Percentiles rank a stretch among this genome's conserved stretches.
Evolutionary conservation across 164 flowering plant genomes (phyloP).

Genomic region (Protea cynaroides): DNA sequence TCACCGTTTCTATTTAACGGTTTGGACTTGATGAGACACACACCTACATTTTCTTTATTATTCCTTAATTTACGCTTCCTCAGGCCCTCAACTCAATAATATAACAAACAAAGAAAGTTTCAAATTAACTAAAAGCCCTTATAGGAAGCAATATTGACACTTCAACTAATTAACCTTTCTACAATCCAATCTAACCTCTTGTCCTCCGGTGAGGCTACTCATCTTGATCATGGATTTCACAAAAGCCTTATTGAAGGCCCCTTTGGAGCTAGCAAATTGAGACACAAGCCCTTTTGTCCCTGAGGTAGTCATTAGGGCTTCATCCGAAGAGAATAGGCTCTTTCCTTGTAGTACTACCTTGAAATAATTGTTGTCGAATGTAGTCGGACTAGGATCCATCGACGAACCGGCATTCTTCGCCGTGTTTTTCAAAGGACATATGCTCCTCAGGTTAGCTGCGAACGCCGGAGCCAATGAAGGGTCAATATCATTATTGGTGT

Average conservation of each 20-base stretch:
- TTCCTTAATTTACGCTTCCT: no score
- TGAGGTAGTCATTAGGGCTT: slow-evolving; percentile 45
- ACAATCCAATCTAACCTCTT: slow-evolving; percentile 66
- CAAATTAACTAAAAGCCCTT: no score
- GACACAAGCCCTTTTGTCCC: slow-evolving; percentile 45
- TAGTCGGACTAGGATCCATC: slow-evolving; percentile 41
- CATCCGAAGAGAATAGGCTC: slow-evolving; percentile 72
- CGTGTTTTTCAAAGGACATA: slow-evolving; percentile 58
- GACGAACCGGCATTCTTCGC: slow-evolving; percentile 53
- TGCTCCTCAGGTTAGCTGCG: slow-evolving; percentile 41
- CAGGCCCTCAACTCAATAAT: no score
- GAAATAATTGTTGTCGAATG: slow-evolving; percentile 69
- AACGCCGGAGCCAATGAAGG: slow-evolving; percentile 53
- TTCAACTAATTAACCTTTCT: neutral
- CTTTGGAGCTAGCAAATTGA: slow-evolving; percentile 43
- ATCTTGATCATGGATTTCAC: slow-evolving; percentile 80
- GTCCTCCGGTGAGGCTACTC: slow-evolving; percentile 63
- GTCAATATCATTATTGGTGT: slow-evolving; percentile 44
- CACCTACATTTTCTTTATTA: no score
- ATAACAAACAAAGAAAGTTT: no score
- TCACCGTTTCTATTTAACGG: no score
- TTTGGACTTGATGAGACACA: no score
- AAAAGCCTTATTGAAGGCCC: slow-evolving; percentile 56
- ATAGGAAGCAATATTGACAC: no score
- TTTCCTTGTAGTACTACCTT: slow-evolving; percentile 56